These are phyloP conservation scores for Coemansia sp. DNA, from an alignment of 192 early-diverging fungal species.

Conservation along the genomic window DNA sequence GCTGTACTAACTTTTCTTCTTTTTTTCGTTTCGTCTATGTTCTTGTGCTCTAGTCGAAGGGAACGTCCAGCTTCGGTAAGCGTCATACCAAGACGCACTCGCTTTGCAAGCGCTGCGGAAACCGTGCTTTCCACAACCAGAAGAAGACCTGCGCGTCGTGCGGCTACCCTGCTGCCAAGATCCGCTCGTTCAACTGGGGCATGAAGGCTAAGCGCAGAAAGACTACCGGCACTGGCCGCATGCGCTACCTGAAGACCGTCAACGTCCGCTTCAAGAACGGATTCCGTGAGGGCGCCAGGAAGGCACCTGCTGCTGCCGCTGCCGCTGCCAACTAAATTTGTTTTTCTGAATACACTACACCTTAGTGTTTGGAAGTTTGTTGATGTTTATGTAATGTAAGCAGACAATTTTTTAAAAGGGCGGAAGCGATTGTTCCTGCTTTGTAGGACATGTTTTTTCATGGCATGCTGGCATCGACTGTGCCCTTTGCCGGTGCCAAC, in stretches of 20 bases:
- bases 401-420: not conserved
- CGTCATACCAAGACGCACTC: slow-evolving; percentile 99
- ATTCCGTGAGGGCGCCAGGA: slow-evolving; percentile 77
- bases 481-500: no score
- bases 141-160: slow-evolving; percentile 99
- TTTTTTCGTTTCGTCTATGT: not conserved
- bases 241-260: slow-evolving; percentile 93
- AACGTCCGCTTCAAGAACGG: slow-evolving; percentile 97
- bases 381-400: not conserved
- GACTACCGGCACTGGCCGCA: slow-evolving; percentile 99
- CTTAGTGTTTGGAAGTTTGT: not conserved
- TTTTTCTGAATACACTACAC: no score
- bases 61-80: slow-evolving; percentile 99
- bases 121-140: slow-evolving; percentile 98
- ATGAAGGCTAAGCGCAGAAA: slow-evolving; percentile 97
- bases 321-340: slow-evolving; percentile 23
- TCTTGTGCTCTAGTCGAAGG: slow-evolving; percentile 88
- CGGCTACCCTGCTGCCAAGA: slow-evolving; percentile 98
- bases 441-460: no score
- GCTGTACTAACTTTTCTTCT: not conserved
- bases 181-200: slow-evolving; percentile 94
- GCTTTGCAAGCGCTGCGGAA: slow-evolving; percentile 96
- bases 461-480: no score
- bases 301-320: slow-evolving; percentile 1
- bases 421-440: no score